Evolutionary conservation across 441 rosid species (phyloP), one percentile per base, ranked within the genome.

Genomic region (Corymbia calophylla): DNA sequence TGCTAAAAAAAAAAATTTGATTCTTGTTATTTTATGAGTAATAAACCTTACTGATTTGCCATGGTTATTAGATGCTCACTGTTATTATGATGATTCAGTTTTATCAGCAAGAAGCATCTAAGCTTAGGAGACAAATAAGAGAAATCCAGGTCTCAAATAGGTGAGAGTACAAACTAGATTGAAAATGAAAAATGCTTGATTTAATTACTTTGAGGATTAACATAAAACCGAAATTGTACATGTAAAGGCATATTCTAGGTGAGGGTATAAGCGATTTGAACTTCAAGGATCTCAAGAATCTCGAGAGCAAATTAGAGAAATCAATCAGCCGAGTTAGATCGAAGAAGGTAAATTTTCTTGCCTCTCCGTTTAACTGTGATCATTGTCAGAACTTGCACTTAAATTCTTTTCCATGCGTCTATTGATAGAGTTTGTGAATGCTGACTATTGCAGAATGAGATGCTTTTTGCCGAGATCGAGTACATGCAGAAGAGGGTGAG

Each of bases 41-140:
- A 77, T 23, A 44, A 77, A 77, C 53, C 53, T 48, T 44, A 23
- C 27, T 77, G 84, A 23, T 25, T 7, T 23, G 3, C 84, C 84
- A 44, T 11, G 51, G 15, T 44, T 77, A n/a, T 77, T 23, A 77
- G 51, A 77, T 12, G n/a, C 51, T 77, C 84, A 77, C 51, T 25
- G n/a, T 44, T 86, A 35, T 32, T 54, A 86, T 8, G 53, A 56
- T 86, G 21, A 81, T 53, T 62, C 94, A 96, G 99, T 96, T 93
- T 85, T 97, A 97, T 92, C 98, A 96, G 92, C 98, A 96, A 95
- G 99, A 97, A 93, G 93, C 99, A 62, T 92, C 98, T 54, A 97
- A 97, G 91, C 95, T 97, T 56, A 93, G 96, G 80, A 93, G 96
- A 88, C 98, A 95, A 91, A 97, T 97, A 84, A 95, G 95, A 21